Evolutionary conservation across 108 stramenopile genomes (phyloP), one percentile per base, ranked within the genome.

Genomic region (Cyclotella distinguenda): DNA sequence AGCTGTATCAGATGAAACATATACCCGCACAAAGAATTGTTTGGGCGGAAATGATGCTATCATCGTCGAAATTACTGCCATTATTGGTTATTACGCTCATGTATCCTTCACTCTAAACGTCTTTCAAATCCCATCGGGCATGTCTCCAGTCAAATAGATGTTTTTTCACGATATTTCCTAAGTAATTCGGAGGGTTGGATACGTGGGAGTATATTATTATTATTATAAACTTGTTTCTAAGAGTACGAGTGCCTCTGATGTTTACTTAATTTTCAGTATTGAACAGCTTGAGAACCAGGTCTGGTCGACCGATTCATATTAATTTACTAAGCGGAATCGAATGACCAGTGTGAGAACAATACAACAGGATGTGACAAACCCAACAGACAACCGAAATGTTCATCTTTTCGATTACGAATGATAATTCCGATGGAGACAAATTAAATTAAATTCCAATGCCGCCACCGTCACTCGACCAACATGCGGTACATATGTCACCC

Each of bases 381-480:
- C n/a, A n/a, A n/a, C n/a, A n/a, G n/a, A n/a, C n/a, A n/a, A n/a
- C n/a, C n/a, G n/a, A n/a, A n/a, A n/a, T n/a, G n/a, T n/a, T n/a
- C n/a, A n/a, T n/a, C n/a, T n/a, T n/a, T n/a, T n/a, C 5, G 16
- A 42, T 5, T 2, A 42, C 40, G 23, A 4, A 48, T 67, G 51
- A 62, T 68, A 58, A 34, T 68, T 73, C 30, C 68, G 46, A 71
- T 95, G 89, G 10, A 98, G 73, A 18, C 82, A 72, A 8, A 95
- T 78, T 61, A 98, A 60, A 79, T 96, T 96, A 15, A 90, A 68
- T 72, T 96, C 94, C 43, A 98, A 69, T 53, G 90, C 82, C 7
- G 95, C 94, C 23, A 96, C 94, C 1, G 97, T 98, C 15, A 96
- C 95, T 61, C 95, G 89, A 22, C 97, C 97, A 22, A 98, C 96